Base-by-base conservation (phyloP, 352 stramenopile species). In the Aphanomyces astaci region DNA sequence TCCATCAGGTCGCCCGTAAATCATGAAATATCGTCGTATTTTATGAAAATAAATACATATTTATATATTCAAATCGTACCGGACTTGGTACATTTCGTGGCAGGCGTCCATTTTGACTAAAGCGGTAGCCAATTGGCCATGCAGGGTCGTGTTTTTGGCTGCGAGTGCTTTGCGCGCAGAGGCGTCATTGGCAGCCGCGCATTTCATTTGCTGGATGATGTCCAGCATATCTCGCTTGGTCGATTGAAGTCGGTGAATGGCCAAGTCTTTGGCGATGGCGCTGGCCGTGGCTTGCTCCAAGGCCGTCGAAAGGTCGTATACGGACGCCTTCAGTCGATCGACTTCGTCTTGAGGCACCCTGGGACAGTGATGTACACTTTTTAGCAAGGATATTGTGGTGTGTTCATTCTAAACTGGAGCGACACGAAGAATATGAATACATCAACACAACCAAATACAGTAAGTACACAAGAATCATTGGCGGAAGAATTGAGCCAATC, bases 171-270 rank as follows among this genome's bases (percentile, higher is more conserved):
- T 30, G 5, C 51, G 51, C 51, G 33, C 51, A 11, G 15, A 15
- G 7, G 24, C 51, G 25, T 59, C 51, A 5, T 33, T 59, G 51
- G 51, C 51, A 15, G 51, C 25, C n/a, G 51, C 25, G 7, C 19
- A 33, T 30, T 59, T 59, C 51, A 59, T 59, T 19, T 59, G 51
- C 11, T 59, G 51, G 27, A 59, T 59, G 24, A 59, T 36, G 51
- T 59, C 51, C 7, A 59, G 24, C 17, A 28, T 59, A 25, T 59
- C 51, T 15, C 51, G 51, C 27, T 59, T 59, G 11, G 51, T 59
- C 51, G 22, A 28, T 19, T 59, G 51, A 4, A 59, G 51, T 36
- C 51, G 51, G 17, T 39, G 15, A 19, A 59, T 59, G 22, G 19
- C 22, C n/a, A 13, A 19, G 51, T 59, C 51, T 30, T 59, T 59